Evolutionary conservation across 1,284 basidiomycete species (phyloP), one percentile per base, ranked within the genome.

Genomic region (Thelephora terrestris): DNA sequence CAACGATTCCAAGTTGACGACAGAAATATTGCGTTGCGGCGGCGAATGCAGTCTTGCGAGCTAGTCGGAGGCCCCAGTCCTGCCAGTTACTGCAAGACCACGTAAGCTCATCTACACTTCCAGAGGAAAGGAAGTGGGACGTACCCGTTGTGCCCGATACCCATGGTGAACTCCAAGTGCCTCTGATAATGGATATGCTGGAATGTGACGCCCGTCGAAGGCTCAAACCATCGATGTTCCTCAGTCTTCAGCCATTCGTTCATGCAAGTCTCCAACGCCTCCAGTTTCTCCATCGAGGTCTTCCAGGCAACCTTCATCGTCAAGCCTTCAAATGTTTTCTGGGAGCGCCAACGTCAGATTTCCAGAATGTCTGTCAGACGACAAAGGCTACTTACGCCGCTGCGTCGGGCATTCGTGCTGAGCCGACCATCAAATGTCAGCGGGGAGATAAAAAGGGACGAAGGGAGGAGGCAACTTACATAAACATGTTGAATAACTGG

Each of bases 231-330:
- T 32, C 85, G 69, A 58, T 86, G 83, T 58, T 84, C 79, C 57
- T 88, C 85, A 3, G 78, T 83, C 36, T 74, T 68, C 5, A 88
- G 69, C 85, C 85, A 88, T 42, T 76, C 71, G 53, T 86, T 86
- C 50, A 88, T 60, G 50, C 66, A 69, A 48, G 72, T 68, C 59
- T 85, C 79, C 9, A 88, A 71, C 29, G 69, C 70, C 54, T 88
- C 84, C 2, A 88, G 60, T 61, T 83, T 87, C 49, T 73, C 73
- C 20, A 83, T 61, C 1, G 85, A 79, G 2, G 85, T 88, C 7
- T 72, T 71, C 85, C 85, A 88, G 17, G 79, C 75, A 27, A 88
- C 70, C 58, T 86, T 81, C 69, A 88, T 73, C 6, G 75, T 78
- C 46, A 81, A 58, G 52, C 66, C 74, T 61, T 86, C 83, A 14